Percentiles rank a stretch among this genome's conserved stretches.
Conservation (phyloP, 768 basidiomycete genomes). For the Kwoniella bestiolae region DNA sequence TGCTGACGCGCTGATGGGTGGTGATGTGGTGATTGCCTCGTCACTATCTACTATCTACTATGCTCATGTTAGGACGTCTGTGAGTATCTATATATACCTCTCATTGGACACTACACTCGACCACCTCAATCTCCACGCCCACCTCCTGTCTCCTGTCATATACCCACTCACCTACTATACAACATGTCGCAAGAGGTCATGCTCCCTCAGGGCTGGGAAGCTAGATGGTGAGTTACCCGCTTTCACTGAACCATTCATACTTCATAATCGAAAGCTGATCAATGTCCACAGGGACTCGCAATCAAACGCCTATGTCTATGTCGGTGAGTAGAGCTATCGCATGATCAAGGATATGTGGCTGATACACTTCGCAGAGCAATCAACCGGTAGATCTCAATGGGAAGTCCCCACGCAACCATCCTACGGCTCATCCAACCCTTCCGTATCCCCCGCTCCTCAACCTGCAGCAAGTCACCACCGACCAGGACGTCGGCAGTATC, state of each 20-base stretch:
- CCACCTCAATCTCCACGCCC: not conserved
- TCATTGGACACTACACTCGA: not conserved
- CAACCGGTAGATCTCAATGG: constrained; percentile 79
- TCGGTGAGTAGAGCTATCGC: constrained; percentile 65
- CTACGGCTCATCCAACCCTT: constrained; percentile 38
- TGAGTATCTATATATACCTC: constrained; percentile 2
- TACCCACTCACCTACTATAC: not conserved
- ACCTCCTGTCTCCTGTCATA: not conserved
- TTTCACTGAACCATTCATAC: not conserved
- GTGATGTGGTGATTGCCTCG: constrained; percentile 9
- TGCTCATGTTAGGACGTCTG: no score
- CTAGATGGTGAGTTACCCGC: constrained; percentile 73
- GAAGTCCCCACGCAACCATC: constrained; percentile 67
- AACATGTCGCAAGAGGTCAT: constrained; percentile 22
- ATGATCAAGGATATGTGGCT: not conserved
- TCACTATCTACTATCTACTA: no score
- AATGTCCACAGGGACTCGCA: constrained; percentile 69
- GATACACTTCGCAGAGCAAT: constrained; percentile 66
- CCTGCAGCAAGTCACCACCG: constrained; percentile 59
- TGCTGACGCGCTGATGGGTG: constrained; percentile 3
- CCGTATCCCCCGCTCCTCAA: constrained; percentile 49
- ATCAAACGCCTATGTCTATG: constrained; percentile 82
- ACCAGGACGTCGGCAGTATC: constrained; percentile 84
- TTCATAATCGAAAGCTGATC: constrained; percentile 10
- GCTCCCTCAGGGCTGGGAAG: constrained; percentile 87